These are phyloP conservation scores for Nakazawaea wickerhamii DNA, from an alignment of 805 yeast species.

Conservation along the genomic window DNA sequence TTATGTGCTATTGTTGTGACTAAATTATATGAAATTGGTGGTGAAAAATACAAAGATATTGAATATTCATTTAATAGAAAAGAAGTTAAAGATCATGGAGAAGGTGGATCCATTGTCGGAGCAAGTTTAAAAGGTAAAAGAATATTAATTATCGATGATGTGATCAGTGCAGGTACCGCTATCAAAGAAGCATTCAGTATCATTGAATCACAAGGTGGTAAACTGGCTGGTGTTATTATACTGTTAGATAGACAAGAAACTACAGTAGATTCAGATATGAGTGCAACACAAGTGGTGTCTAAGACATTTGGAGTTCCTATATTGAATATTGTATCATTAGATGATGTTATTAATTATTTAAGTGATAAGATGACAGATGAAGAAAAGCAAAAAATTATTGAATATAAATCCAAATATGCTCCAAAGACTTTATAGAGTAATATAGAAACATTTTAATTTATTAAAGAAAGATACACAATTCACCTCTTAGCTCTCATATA, in stretches of 20 bases:
- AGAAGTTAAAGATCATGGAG: slow-evolving; percentile 97
- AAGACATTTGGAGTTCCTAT: slow-evolving; percentile 77
- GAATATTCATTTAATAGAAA: slow-evolving; percentile 96
- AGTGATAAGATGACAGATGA: slow-evolving; percentile 50
- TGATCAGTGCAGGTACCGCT: slow-evolving; percentile 98
- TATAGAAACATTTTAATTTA: too few relatives aligned
- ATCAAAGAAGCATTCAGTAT: slow-evolving; percentile 89
- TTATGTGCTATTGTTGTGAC: slow-evolving; percentile 90
- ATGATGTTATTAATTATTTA: slow-evolving; percentile 66
- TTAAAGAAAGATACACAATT: neutral
- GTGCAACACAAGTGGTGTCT: slow-evolving; percentile 80
- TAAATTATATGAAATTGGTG: slow-evolving; percentile 85
- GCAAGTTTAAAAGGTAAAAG: slow-evolving; percentile 63
- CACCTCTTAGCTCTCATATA: slow-evolving; percentile 56
- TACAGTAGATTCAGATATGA: slow-evolving; percentile 54
- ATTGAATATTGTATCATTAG: slow-evolving; percentile 67
- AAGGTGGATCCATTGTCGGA: slow-evolving; percentile 95
- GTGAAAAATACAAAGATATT: slow-evolving; percentile 63
- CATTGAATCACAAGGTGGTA: slow-evolving; percentile 63
- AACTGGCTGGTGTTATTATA: slow-evolving; percentile 77
- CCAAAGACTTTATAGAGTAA: slow-evolving; percentile 25
- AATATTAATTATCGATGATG: slow-evolving; percentile 89
- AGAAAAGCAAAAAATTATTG: slow-evolving; percentile 51
- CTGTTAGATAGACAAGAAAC: slow-evolving; percentile 96
- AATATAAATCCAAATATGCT: slow-evolving; percentile 48